phyloP scores from a whole-genome alignment of 2,329 filamentous ascomycete genomes.

The Penicillium digitatum region DNA sequence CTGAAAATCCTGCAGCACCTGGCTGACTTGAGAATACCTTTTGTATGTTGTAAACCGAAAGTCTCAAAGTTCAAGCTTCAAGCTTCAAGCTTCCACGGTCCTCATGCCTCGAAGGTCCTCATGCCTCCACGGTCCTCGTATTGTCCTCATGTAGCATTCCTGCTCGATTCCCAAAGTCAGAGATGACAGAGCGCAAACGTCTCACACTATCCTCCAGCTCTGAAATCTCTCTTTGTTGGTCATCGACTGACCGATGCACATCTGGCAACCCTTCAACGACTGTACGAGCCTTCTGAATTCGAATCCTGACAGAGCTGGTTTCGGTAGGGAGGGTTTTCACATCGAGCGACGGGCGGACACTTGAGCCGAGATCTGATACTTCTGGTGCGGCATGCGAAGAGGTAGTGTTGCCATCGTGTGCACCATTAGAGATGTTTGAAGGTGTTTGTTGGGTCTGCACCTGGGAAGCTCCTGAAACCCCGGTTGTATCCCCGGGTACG shows the following conservation, averaged over 20 bases:
- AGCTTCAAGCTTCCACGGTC: neutral
- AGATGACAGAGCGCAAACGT: conserved; percentile 39
- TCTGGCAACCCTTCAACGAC: conserved; percentile 44
- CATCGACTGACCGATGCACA: conserved; percentile 41
- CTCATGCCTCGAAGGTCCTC: neutral
- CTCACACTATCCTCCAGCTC: conserved; percentile 41
- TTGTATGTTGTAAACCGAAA: too few species aligned
- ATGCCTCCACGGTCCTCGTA: neutral
- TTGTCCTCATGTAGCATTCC: conserved; percentile 1
- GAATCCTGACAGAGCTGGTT: conserved; percentile 74
- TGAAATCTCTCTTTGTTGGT: conserved; percentile 45
- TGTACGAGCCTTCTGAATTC: conserved; percentile 70
- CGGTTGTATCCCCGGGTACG: conserved; percentile 21
- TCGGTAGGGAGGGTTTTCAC: conserved; percentile 76
- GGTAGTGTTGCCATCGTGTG: conserved; percentile 23
- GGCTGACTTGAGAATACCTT: neutral
- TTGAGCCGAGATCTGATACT: conserved; percentile 25
- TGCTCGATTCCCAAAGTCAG: conserved; percentile 40
- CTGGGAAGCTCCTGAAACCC: conserved; percentile 26
- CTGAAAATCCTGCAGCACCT: neutral
- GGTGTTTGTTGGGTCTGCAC: conserved; percentile 27
- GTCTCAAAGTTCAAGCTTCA: neutral
- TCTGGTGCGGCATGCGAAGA: conserved; percentile 27
- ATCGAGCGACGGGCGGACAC: conserved; percentile 48
- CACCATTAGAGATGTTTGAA: conserved; percentile 21